A percentile compares a stretch with the other conserved stretches of the same genome.
These are phyloP conservation scores for Fusarium sp. DNA, from an alignment of 2,329 filamentous ascomycete genomes.

Conservation along the genomic window DNA sequence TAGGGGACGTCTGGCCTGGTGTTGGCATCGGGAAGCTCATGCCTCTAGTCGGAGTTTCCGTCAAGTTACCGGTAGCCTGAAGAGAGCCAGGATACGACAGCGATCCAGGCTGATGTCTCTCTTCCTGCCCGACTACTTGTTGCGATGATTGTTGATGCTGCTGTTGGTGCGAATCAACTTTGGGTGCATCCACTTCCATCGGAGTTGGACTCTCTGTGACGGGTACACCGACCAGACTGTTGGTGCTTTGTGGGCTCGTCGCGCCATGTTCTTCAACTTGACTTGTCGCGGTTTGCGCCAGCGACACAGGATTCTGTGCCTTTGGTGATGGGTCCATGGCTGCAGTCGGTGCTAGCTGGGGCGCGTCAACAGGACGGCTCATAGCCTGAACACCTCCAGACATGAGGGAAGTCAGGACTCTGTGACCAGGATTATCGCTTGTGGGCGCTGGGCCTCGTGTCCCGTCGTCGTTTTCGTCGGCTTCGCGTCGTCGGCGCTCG, in stretches of 20 bases:
- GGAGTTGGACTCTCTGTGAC: conserved; percentile 63
- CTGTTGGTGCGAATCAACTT: conserved; percentile 27
- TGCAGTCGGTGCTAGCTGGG: conserved; percentile 57
- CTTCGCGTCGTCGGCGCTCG: conserved; percentile 60
- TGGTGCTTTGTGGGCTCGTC: conserved; percentile 57
- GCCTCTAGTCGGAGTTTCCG: conserved; percentile 60
- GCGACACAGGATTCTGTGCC: conserved; percentile 48
- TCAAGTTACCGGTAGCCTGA: conserved; percentile 55
- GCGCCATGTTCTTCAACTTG: conserved; percentile 54
- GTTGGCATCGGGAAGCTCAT: conserved; percentile 69
- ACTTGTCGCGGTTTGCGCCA: conserved; percentile 49
- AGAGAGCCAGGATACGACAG: conserved; percentile 67
- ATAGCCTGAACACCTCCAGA: conserved; percentile 63
- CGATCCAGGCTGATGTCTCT: conserved; percentile 61
- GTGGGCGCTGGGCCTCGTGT: conserved; percentile 56
- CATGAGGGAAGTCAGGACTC: conserved; percentile 64
- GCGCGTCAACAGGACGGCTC: conserved; percentile 66
- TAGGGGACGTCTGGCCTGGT: conserved; percentile 61
- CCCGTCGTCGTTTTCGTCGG: conserved; percentile 52
- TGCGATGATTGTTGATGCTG: conserved; percentile 51
- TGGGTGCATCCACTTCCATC: conserved; percentile 63
- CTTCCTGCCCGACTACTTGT: conserved; percentile 61
- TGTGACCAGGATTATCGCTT: conserved; percentile 66
- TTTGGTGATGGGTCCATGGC: conserved; percentile 57
- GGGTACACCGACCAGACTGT: conserved; percentile 55